Evolutionary conservation across 257 asterid genomes (phyloP).

Genomic region (Pogostemon cablin): DNA sequence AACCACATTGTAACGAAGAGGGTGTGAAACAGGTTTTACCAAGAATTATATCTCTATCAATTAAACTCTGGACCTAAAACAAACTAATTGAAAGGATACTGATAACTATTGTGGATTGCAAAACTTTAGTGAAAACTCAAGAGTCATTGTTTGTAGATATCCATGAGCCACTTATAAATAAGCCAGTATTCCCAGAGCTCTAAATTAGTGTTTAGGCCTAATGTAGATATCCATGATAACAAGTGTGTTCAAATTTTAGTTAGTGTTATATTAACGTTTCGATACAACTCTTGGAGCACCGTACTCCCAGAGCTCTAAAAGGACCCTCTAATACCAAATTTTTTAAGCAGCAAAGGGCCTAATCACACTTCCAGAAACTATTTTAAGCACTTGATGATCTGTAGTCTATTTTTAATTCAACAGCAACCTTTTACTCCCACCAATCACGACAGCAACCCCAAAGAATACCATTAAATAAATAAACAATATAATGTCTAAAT

Average conservation of each 20-base stretch:
- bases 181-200: not conserved
- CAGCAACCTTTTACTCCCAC: too few species aligned
- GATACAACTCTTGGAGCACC: not conserved
- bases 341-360: not conserved
- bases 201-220: too few species aligned
- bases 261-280: too few species aligned
- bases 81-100: not conserved
- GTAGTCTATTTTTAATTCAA: not conserved
- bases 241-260: not conserved
- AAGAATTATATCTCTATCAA: not conserved
- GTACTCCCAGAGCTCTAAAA: constrained; percentile 10
- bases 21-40: too few species aligned
- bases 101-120: not conserved
- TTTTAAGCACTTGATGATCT: not conserved
- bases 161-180: not conserved
- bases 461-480: not conserved
- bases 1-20: too few species aligned
- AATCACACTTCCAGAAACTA: constrained; percentile 5
- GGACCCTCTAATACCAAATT: not conserved
- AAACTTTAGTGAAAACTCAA: not conserved
- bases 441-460: too few species aligned
- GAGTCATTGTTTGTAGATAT: not conserved
- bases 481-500: too few species aligned
- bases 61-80: not conserved
- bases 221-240: not conserved